These are phyloP conservation scores for Xylariaceae sp. DNA, from an alignment of 2,329 filamentous ascomycete genomes.

Conservation along the genomic window DNA sequence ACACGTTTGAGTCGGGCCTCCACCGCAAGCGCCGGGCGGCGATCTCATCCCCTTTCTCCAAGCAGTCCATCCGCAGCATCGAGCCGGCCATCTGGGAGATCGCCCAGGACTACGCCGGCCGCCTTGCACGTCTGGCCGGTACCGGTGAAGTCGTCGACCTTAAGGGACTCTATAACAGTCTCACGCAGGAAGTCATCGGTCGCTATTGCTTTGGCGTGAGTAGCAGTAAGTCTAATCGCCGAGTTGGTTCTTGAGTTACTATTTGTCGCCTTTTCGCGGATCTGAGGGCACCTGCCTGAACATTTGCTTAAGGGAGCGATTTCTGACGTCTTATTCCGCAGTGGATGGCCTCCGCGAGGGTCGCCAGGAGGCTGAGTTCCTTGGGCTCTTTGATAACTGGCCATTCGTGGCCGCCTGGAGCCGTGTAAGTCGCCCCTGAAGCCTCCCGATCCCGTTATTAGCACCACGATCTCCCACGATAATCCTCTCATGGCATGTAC, in stretches of 20 bases:
- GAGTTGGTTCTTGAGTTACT: too few species aligned
- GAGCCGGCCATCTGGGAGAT: slow-evolving; percentile 4
- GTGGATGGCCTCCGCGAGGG: not conserved
- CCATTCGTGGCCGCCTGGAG: not conserved
- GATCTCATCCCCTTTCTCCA: slow-evolving; percentile 6
- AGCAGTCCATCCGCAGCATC: slow-evolving; percentile 6
- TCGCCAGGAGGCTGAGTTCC: not conserved
- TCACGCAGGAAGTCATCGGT: slow-evolving; percentile 1
- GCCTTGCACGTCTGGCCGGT: not conserved
- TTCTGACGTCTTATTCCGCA: too few species aligned
- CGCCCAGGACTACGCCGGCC: not conserved
- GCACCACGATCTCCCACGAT: too few species aligned
- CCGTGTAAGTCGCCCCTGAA: not conserved
- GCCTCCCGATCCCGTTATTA: too few species aligned
- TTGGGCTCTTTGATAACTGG: not conserved
- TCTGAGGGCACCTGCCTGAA: too few species aligned
- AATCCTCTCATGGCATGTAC: too few species aligned
- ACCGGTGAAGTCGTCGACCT: not conserved
- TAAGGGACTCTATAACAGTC: not conserved
- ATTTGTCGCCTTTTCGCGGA: too few species aligned
- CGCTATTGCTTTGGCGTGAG: slow-evolving; percentile 3
- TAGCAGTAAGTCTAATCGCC: not conserved
- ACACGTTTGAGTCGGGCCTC: slow-evolving; percentile 2
- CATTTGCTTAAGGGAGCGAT: too few species aligned
- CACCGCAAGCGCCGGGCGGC: slow-evolving; percentile 7